Evolutionary conservation across 306 rosid genomes (phyloP), one percentile per base, ranked within the genome.

Genomic region (Benincasa hispida): DNA sequence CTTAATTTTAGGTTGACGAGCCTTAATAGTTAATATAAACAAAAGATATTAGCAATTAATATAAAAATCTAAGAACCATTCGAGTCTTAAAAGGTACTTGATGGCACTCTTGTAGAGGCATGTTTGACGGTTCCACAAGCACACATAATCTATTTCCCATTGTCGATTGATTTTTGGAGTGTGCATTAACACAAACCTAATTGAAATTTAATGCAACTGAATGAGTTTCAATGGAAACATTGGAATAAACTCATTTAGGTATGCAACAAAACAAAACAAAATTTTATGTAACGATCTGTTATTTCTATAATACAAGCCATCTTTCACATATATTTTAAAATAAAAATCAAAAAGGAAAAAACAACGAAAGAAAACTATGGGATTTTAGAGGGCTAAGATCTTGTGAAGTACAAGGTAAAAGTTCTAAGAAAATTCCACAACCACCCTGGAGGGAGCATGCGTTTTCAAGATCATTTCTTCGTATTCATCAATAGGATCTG

Each of bases 401-500:
- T 25, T 12, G 37, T 45, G 35, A 22, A 18, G 51, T 13, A 15
- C 3, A 70, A 72, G 76, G 35, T 15, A 72, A 19, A 11, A 47
- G 57, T 47, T 66, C 86, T 93, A 91, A 1, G 84, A 80, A 79
- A 87, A 90, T 74, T 95, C 88, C 77, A 80, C 53, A 53, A 90
- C 87, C 56, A 96, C 93, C 69, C 82, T 87, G n/a, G 87, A 76
- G 10, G 99, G 98, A 76, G 99, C 97, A 54, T 75, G 76, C 28
- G 98, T 81, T 85, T 94, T 94, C 87, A 94, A 83, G 42, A 92
- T 47, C 99, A 94, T 94, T 87, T 94, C 99, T 51, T 90, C 92
- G 18, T 90, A 92, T 77, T 95, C 99, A 18, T 90, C 97, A 83
- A 86, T 87, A 8, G 99, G 93, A 82, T 90, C 91, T 50, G 98